Percentiles rank a stretch among this genome's conserved stretches.
Evolutionary conservation across 2,329 filamentous ascomycete genomes (phyloP).

Genomic region (Juglanconis oblonga): DNA sequence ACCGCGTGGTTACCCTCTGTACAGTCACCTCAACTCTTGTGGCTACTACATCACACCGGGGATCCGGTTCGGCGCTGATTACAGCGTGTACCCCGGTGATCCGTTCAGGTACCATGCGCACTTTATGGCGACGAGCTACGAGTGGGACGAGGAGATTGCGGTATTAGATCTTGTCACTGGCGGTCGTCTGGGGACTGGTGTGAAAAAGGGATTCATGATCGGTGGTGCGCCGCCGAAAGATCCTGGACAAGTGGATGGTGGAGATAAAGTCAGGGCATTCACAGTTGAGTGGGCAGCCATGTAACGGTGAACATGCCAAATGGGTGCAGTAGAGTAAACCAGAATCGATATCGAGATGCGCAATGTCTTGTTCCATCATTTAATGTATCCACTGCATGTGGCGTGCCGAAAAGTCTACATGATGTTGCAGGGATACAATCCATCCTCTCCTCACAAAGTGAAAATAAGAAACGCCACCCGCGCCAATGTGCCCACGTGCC

Average conservation of each 20-base stretch:
- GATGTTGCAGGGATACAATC: not conserved
- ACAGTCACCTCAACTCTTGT: constrained; percentile 71
- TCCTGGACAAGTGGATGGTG: constrained; percentile 24
- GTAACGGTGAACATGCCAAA: constrained; percentile 38
- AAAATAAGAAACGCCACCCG: constrained; percentile 2
- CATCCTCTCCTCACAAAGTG: not conserved
- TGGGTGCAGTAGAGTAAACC: not conserved
- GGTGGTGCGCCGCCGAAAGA: constrained; percentile 56
- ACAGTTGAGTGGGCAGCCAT: constrained; percentile 94
- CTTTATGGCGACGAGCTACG: constrained; percentile 79
- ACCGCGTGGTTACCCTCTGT: constrained; percentile 68
- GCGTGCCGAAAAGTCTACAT: not conserved
- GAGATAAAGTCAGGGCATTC: constrained; percentile 63
- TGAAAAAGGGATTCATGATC: constrained; percentile 92
- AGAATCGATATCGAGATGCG: not conserved
- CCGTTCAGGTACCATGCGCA: constrained; percentile 94
- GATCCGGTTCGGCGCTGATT: constrained; percentile 89
- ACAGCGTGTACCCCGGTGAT: constrained; percentile 93
- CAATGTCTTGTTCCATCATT: not conserved
- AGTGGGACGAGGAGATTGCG: constrained; percentile 84
- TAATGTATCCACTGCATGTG: not conserved
- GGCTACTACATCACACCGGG: constrained; percentile 90
- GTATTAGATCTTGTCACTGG: constrained; percentile 83
- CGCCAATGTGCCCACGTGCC: constrained; percentile 8
- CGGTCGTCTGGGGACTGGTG: constrained; percentile 84